Conservation (phyloP, 345 rosid genomes). For the Viola odorata region DNA sequence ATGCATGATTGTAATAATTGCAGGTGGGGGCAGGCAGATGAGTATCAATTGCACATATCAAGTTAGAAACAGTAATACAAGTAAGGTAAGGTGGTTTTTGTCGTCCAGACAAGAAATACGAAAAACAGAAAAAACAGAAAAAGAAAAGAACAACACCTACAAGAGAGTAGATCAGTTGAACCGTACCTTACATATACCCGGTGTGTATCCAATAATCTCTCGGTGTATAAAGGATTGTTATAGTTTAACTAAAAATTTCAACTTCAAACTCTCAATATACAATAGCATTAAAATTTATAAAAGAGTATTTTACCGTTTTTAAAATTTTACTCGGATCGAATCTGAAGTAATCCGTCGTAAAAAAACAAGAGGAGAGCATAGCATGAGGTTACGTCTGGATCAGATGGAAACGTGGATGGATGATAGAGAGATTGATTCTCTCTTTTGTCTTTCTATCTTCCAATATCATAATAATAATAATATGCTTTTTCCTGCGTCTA, state of each 20-base stretch:
- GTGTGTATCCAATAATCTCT: neutral
- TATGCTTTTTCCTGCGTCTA: no score
- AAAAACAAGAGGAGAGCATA: neutral
- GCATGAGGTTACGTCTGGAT: constrained; percentile 33
- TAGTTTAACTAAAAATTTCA: no score
- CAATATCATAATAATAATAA: neutral
- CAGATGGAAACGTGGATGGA: constrained; percentile 8
- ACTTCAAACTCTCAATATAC: no score
- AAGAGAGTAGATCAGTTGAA: neutral
- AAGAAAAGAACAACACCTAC: neutral
- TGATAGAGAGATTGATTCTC: neutral
- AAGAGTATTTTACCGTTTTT: no score
- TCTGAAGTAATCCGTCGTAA: no score
- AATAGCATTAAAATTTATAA: no score
- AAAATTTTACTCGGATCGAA: no score
- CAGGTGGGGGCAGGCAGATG: neutral
- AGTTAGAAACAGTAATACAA: neutral
- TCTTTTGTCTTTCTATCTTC: constrained; percentile 6
- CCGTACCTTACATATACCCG: neutral
- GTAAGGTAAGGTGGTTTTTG: neutral
- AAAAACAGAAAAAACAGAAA: neutral
- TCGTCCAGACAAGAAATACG: neutral
- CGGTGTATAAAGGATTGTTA: no score
- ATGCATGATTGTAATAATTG: constrained; percentile 1
- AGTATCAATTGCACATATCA: neutral